Conservation (phyloP, 371 early-diverging fungal species). For the Mortierella sp. region DNA sequence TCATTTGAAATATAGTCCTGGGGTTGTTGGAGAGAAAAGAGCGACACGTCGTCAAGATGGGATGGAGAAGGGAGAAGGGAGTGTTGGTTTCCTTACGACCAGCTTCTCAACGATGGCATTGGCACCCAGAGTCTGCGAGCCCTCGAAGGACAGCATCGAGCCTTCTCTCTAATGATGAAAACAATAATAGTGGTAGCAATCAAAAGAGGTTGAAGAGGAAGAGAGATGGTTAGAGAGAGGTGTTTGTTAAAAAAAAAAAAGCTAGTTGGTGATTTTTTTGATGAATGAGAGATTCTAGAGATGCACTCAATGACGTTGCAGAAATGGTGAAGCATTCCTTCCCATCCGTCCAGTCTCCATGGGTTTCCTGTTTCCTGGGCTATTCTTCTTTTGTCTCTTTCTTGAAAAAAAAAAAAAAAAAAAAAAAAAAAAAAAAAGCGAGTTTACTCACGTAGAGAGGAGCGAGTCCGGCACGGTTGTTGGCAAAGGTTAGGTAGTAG, state of each 20-base stretch:
- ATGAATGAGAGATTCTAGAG: not conserved
- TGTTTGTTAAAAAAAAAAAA: not conserved
- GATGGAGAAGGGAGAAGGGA: too few species aligned
- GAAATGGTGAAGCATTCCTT: too few species aligned
- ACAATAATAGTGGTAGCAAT: too few species aligned
- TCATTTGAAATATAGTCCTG: too few species aligned
- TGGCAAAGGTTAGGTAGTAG: conserved; percentile 90
- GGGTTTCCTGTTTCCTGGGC: too few species aligned
- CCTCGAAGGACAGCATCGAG: conserved; percentile 93
- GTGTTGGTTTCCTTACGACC: conserved; percentile 74
- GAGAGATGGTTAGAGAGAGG: not conserved
- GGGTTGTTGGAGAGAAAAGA: too few species aligned
- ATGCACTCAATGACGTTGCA: not conserved
- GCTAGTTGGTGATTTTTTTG: too few species aligned
- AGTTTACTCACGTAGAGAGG: conserved; percentile 84
- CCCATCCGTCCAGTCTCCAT: too few species aligned
- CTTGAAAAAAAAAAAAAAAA: not conserved
- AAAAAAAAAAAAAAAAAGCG: not conserved
- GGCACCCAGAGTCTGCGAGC: conserved; percentile 67
- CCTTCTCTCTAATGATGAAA: conserved; percentile 64
- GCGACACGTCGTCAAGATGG: too few species aligned
- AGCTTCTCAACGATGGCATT: conserved; percentile 80
- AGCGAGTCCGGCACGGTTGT: conserved; percentile 66
- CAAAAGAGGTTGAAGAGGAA: not conserved
- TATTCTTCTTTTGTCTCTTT: too few species aligned